These are phyloP conservation scores for Botrytis hyacinthi DNA, from an alignment of 2,329 filamentous ascomycete species.

Conservation along the genomic window DNA sequence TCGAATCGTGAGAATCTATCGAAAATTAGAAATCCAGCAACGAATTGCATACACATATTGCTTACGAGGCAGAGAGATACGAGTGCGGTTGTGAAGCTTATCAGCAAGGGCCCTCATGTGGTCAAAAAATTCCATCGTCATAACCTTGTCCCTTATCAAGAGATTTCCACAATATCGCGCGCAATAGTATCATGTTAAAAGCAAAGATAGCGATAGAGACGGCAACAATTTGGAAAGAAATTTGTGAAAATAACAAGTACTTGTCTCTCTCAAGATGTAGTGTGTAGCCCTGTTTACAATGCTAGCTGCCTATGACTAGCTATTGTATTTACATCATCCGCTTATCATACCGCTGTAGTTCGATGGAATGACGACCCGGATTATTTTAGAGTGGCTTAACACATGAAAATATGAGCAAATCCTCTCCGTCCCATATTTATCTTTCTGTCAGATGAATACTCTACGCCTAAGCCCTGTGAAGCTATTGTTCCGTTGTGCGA, in stretches of 20 bases:
- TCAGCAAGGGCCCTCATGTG: conserved; percentile 2
- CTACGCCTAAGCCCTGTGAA: not conserved
- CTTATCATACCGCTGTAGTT: not conserved
- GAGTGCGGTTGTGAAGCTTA: not conserved
- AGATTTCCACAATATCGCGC: conserved; percentile 2
- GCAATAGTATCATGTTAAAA: conserved; percentile 15
- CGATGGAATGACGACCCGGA: not conserved
- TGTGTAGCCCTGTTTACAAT: not conserved
- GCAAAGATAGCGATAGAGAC: not conserved
- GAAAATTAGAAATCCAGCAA: not conserved
- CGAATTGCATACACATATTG: not conserved
- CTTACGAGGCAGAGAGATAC: conserved; percentile 1
- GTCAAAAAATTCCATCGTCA: conserved; percentile 20
- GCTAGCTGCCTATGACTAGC: not conserved
- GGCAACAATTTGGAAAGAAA: too few relatives aligned
- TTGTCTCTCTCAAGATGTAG: not conserved
- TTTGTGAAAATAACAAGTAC: not conserved
- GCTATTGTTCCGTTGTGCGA: not conserved
- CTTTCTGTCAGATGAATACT: not conserved
- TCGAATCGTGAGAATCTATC: not conserved
- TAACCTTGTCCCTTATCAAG: not conserved
- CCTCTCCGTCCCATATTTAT: not conserved
- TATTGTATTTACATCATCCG: not conserved
- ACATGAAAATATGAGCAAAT: not conserved
- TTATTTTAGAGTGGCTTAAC: not conserved